These are phyloP conservation scores for Populus hybrid DNA, from an alignment of 441 rosid genomes.

Conservation along the genomic window DNA sequence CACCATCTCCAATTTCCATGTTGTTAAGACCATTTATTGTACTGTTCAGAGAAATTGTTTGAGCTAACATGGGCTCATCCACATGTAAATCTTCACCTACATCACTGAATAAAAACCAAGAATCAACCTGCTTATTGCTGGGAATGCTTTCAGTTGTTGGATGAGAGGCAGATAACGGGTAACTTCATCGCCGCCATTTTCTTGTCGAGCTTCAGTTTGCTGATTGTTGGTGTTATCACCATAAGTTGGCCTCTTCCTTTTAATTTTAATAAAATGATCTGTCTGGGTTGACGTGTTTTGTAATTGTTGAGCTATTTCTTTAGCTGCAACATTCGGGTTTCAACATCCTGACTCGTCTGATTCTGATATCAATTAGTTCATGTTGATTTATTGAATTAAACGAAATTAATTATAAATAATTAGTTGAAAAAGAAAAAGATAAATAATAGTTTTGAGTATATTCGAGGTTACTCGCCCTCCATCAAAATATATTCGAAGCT, in stretches of 20 bases:
- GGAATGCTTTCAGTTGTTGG: conserved; percentile 37
- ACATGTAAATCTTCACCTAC: conserved; percentile 32
- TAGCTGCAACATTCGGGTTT: too few relatives aligned
- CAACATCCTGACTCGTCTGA: too few relatives aligned
- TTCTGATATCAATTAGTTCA: too few relatives aligned
- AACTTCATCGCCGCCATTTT: conserved; percentile 42
- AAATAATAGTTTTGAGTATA: too few relatives aligned
- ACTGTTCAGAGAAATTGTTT: conserved; percentile 48
- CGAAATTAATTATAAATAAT: too few relatives aligned
- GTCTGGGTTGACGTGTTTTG: too few relatives aligned
- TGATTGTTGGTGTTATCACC: conserved; percentile 46
- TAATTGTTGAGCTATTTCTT: too few relatives aligned
- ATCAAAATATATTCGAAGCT: too few relatives aligned
- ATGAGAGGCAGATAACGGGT: conserved; percentile 33
- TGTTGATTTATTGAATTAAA: too few relatives aligned
- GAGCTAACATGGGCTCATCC: conserved; percentile 49
- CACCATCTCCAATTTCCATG: conserved; percentile 75
- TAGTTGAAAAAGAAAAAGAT: too few relatives aligned
- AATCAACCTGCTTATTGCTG: conserved; percentile 33
- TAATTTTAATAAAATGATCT: too few relatives aligned
- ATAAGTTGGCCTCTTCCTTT: conserved; percentile 1
- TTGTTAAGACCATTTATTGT: conserved; percentile 55
- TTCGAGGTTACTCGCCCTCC: too few relatives aligned
- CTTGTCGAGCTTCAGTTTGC: conserved; percentile 54
- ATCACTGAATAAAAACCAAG: conserved; percentile 28